These are phyloP conservation scores for Alternaria panax DNA, from an alignment of 2,329 filamentous ascomycete genomes.

Conservation along the genomic window DNA sequence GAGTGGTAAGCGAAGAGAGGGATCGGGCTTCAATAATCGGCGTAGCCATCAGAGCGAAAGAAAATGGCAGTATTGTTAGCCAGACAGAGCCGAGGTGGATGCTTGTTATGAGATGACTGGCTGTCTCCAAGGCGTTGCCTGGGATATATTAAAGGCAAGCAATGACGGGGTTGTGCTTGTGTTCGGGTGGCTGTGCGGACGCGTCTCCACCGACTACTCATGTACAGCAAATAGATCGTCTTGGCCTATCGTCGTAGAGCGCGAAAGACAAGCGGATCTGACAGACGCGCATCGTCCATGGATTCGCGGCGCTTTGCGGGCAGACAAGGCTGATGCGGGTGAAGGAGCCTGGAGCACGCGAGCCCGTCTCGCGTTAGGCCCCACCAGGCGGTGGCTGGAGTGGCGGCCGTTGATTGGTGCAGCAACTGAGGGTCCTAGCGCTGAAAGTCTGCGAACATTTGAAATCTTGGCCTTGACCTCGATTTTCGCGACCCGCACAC, in stretches of 20 bases:
- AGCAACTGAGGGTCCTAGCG: constrained; percentile 23
- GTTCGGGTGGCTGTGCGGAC: constrained; percentile 41
- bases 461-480: constrained; percentile 34
- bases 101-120: constrained; percentile 15
- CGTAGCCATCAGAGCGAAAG: constrained; percentile 37
- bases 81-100: constrained; percentile 14
- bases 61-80: constrained; percentile 14
- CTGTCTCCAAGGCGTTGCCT: constrained; percentile 18
- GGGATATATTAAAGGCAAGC: constrained; percentile 30
- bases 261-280: constrained; percentile 20
- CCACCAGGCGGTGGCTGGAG: constrained; percentile 2
- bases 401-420: constrained; percentile 18
- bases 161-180: constrained; percentile 32
- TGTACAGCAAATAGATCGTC: constrained; percentile 23
- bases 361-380: constrained; percentile 8
- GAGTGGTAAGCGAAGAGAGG: constrained; percentile 76
- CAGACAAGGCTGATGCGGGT: constrained; percentile 27
- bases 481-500: constrained; percentile 39
- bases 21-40: constrained; percentile 78
- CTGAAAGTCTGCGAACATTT: constrained; percentile 21
- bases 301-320: constrained; percentile 8
- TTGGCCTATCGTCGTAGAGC: constrained; percentile 19
- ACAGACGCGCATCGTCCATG: constrained; percentile 22
- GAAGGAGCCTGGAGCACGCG: constrained; percentile 11
- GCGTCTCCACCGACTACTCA: constrained; percentile 26